These are phyloP conservation scores for Penicillium sp. DNA, from an alignment of 2,329 filamentous ascomycete species.

Conservation along the genomic window DNA sequence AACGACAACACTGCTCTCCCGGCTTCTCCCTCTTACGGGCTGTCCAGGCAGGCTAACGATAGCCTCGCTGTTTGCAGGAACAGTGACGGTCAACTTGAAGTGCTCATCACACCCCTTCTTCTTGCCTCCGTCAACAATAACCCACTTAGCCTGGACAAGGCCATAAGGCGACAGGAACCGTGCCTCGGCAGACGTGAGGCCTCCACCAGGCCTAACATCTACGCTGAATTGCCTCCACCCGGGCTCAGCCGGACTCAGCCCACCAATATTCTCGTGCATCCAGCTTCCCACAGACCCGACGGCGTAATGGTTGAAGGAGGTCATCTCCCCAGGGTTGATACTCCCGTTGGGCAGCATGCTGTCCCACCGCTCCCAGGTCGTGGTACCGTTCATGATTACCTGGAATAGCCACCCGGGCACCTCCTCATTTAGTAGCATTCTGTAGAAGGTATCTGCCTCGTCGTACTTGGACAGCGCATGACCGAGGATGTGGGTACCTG, in stretches of 20 bases:
- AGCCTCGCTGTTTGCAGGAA: constrained; percentile 5
- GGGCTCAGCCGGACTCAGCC: constrained; percentile 33
- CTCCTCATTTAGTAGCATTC: constrained; percentile 19
- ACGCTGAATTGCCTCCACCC: constrained; percentile 39
- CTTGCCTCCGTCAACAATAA: not conserved
- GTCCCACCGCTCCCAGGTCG: constrained; percentile 51
- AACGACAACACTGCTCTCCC: not conserved
- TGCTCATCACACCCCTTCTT: not conserved
- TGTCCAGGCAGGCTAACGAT: not conserved
- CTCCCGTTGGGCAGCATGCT: constrained; percentile 41
- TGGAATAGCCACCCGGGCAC: constrained; percentile 41
- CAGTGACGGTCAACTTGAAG: constrained; percentile 3
- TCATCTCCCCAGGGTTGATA: constrained; percentile 47
- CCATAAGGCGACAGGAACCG: constrained; percentile 3
- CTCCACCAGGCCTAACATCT: constrained; percentile 36
- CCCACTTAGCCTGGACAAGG: not conserved
- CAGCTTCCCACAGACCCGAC: constrained; percentile 44
- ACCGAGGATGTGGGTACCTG: constrained; percentile 29
- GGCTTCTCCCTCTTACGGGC: not conserved
- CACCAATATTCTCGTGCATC: constrained; percentile 42
- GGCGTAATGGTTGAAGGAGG: constrained; percentile 49
- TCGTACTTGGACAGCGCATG: constrained; percentile 29
- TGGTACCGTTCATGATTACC: constrained; percentile 46
- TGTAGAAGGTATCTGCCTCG: constrained; percentile 17
- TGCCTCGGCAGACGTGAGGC: constrained; percentile 2